A percentile compares a stretch with the other conserved stretches of the same genome.
phyloP scores from a whole-genome alignment of 2,329 filamentous ascomycete species.

The Fusarium tuaranense region DNA sequence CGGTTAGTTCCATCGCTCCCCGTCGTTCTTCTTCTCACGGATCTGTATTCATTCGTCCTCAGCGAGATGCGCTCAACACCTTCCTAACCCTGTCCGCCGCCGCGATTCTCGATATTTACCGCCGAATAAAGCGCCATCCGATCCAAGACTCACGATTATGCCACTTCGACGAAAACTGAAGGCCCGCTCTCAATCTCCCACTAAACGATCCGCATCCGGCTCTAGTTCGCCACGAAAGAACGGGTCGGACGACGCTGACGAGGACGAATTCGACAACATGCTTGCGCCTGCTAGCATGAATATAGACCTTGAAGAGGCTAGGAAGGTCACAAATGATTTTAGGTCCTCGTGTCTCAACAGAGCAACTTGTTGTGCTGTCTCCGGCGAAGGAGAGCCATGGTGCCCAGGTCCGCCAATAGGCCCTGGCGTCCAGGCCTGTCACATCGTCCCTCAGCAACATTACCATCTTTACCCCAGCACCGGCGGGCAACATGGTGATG shows the following conservation, averaged over 20 bases:
- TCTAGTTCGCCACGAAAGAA: conserved; percentile 7
- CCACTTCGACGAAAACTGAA: neutral
- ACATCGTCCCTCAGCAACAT: too few species aligned
- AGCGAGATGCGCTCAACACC: conserved; percentile 17
- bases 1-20: too few species aligned
- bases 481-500: too few species aligned
- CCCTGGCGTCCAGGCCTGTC: too few species aligned
- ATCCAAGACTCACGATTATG: neutral
- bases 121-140: neutral
- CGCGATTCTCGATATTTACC: conserved; percentile 1
- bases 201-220: conserved; percentile 10
- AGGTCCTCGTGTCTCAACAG: conserved; percentile 9
- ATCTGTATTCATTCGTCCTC: neutral
- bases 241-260: neutral
- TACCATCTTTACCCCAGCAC: too few species aligned
- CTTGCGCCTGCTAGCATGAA: conserved; percentile 7
- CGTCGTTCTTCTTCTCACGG: neutral
- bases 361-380: too few species aligned
- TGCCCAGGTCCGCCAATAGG: too few species aligned
- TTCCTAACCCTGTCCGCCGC: neutral
- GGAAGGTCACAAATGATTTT: neutral
- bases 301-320: neutral
- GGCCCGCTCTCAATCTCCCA: neutral
- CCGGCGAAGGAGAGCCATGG: too few species aligned
- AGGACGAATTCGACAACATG: conserved; percentile 5